Evolutionary conservation across 163 green algal species (phyloP), one percentile per base, ranked within the genome.

Genomic region (Volvox carteri): DNA sequence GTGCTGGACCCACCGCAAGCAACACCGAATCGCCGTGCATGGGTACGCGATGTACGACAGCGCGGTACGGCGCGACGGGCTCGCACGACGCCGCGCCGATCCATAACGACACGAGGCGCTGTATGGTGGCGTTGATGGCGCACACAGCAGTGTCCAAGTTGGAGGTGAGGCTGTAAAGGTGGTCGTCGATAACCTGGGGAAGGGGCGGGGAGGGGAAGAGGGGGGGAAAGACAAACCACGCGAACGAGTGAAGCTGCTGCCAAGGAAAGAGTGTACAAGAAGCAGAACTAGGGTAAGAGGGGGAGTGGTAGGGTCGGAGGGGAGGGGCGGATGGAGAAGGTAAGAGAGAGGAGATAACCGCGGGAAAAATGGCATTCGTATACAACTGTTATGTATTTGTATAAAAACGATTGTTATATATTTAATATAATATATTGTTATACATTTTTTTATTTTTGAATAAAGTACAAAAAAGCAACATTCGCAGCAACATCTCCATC

Each of bases 1-100:
- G 56, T 39, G 56, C 37, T 60, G 58, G 56, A 9, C 78, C 78
- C 60, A 87, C 65, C 0, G 65, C 39, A 3, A 87, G 65, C 33
- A 87, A 33, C 46, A 87, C 5, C 30, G 80, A 72, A 65, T 87
- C 80, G 37, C 44, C 80, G 39, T 83, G 68, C 84, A 88, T 81
- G 35, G 84, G 68, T 0, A 56, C 35, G 28, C 68, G 68, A 46
- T 58, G 50, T 54, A 83, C 52, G 23, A 50, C 52, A 3, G 46
- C 84, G 1, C 52, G 50, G 52, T 75, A 88, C 37, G 70, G 84
- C 52, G 68, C 68, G 16, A 56, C n/a, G n/a, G 68, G 84, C 39
- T 58, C 70, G 84, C 84, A 88, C 0, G 44, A 54, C 16, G 84
- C 68, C 4, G 84, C 84, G 6, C 33, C 30, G 9, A 65, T 62